phyloP scores from a whole-genome alignment of 2,329 filamentous ascomycete species.

The Neonectria sp. region DNA sequence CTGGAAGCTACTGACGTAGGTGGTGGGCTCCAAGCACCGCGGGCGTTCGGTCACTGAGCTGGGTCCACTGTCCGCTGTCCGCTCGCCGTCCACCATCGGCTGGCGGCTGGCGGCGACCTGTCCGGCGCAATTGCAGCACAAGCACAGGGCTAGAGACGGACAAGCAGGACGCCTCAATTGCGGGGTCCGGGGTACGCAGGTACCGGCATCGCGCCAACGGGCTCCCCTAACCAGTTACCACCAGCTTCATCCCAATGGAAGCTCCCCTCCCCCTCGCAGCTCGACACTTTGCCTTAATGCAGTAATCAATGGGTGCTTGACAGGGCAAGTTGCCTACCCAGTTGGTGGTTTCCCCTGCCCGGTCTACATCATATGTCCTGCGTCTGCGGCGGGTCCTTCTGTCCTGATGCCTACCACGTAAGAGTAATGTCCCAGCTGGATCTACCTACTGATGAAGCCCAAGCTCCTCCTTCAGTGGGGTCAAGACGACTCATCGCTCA shows the following conservation, averaged over 20 bases:
- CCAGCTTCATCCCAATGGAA: background rate
- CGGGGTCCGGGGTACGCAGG: constrained; percentile 46
- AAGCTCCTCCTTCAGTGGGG: constrained; percentile 4
- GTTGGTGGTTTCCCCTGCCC: background rate
- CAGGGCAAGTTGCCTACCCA: background rate
- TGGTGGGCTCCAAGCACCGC: background rate
- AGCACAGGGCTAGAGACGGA: background rate
- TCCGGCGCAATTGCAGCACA: constrained; percentile 6
- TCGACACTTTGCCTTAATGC: background rate
- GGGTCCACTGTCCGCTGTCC: background rate
- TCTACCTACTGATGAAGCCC: constrained; percentile 10
- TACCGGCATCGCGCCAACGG: constrained; percentile 22
- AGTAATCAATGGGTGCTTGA: background rate
- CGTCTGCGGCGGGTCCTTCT: background rate
- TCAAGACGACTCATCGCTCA: background rate
- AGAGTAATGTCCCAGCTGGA: background rate
- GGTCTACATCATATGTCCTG: background rate
- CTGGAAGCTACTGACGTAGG: constrained; percentile 19
- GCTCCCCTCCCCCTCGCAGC: no score
- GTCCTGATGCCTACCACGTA: background rate
- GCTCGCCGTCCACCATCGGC: background rate
- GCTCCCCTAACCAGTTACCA: background rate
- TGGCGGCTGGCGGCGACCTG: background rate
- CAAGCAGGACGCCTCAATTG: constrained; percentile 25
- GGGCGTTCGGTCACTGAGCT: background rate